Evolutionary conservation across 1,284 basidiomycete species (phyloP), one percentile per base, ranked within the genome.

Genomic region (Ceratobasidium sp.): DNA sequence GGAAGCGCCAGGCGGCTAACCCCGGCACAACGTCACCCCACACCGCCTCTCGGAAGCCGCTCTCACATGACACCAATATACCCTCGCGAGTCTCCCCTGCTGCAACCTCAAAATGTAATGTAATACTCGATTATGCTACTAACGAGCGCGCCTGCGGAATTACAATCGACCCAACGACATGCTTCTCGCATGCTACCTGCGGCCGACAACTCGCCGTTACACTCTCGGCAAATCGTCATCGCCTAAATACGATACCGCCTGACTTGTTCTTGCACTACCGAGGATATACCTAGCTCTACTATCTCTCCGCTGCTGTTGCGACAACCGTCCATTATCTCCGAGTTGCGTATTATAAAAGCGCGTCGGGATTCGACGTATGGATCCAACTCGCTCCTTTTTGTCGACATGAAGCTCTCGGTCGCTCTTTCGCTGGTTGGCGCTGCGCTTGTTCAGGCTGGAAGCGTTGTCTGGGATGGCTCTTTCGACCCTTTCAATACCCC

Each of bases 401-500:
- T 52, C 73, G 65, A 29, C 32, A 80, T 79, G 78, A 80, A 78
- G 75, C 44, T 77, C 59, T 70, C 68, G 29, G 65, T 62, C 57
- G 66, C 76, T 70, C 56, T 78, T 37, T 70, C 76, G 13, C 34
- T 79, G 40, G 49, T 73, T 37, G 51, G 76, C 29, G 75, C 77
- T 65, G 71, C 78, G 19, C 40, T 76, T 29, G 79, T 76, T 7
- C 61, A 54, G 17, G 79, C 79, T 29, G 79, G 79, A 37, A 79
- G 76, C 40, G 78, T 80, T 25, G 65, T 80, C 44, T 90, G 89
- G 89, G 85, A 85, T 77, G 89, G 85, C 71, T 82, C 82, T 65
- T 90, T 91, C 81, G 88, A 89, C 81, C 79, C 85, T 1, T 90
- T 85, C 79, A 77, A 83, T 49, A 88, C 85, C 2, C 82, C 83